Evolutionary conservation across 1,284 basidiomycete species (phyloP).

Genomic region (Moniliella sp.): DNA sequence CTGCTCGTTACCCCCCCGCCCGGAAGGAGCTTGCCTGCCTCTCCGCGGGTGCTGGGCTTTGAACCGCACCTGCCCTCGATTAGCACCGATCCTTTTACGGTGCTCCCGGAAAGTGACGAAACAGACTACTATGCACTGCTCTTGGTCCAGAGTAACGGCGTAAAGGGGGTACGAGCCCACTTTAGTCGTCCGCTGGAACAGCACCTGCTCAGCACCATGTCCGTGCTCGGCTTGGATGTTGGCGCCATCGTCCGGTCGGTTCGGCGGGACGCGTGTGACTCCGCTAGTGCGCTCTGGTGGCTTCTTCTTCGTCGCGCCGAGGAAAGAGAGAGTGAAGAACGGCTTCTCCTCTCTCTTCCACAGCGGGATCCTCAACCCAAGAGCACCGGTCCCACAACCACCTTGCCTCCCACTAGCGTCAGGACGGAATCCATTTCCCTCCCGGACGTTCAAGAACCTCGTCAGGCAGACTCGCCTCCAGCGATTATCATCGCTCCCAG

Average conservation of each 20-base stretch:
- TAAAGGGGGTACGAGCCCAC: conserved; percentile 49
- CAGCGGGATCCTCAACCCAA: too few relatives aligned
- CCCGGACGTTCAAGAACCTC: too few relatives aligned
- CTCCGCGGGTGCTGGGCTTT: conserved; percentile 18
- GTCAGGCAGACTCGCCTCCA: too few relatives aligned
- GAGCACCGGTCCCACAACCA: too few relatives aligned
- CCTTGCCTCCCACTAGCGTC: too few relatives aligned
- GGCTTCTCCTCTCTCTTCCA: too few relatives aligned
- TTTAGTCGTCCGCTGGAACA: conserved; percentile 62
- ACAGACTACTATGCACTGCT: conserved; percentile 54
- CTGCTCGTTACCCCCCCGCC: conserved; percentile 76
- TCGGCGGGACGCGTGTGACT: conserved; percentile 71
- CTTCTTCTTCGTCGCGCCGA: conserved; percentile 62
- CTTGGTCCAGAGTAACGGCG: too few relatives aligned
- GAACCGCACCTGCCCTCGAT: neutral
- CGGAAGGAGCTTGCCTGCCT: conserved; percentile 46
- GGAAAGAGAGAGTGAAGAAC: conserved; percentile 39
- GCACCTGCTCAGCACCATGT: conserved; percentile 54
- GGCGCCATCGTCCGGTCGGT: conserved; percentile 86
- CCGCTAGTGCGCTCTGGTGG: conserved; percentile 84
- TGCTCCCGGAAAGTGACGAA: too few relatives aligned
- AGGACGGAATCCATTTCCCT: too few relatives aligned
- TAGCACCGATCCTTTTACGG: neutral
- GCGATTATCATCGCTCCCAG: too few relatives aligned
- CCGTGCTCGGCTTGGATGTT: conserved; percentile 63